A percentile compares a stretch with the other conserved stretches of the same genome.
These are phyloP conservation scores for Xylaria sp. DNA, from an alignment of 2,329 filamentous ascomycete species.

Conservation along the genomic window DNA sequence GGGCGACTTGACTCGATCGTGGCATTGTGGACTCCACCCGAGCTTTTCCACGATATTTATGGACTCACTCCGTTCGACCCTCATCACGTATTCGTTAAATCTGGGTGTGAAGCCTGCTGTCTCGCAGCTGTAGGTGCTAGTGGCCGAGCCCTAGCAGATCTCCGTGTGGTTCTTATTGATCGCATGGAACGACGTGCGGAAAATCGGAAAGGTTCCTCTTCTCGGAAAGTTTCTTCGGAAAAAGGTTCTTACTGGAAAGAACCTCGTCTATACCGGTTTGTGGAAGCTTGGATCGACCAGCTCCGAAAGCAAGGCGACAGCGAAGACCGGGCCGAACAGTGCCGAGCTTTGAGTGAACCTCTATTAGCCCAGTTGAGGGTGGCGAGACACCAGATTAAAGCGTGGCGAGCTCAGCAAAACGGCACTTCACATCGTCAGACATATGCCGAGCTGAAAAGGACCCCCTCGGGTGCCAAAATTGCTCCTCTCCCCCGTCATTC, in stretches of 20 bases:
- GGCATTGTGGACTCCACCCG: slow-evolving; percentile 55
- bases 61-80: slow-evolving; percentile 47
- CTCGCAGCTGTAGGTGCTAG: slow-evolving; percentile 61
- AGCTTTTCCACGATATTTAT: slow-evolving; percentile 53
- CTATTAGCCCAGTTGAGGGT: slow-evolving; percentile 41
- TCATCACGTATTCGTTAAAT: slow-evolving; percentile 48
- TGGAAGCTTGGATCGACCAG: slow-evolving; percentile 59
- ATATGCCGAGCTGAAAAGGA: slow-evolving; percentile 41
- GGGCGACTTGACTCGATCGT: slow-evolving; percentile 50
- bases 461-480: slow-evolving; percentile 25
- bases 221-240: too few relatives aligned
- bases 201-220: not conserved
- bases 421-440: slow-evolving; percentile 18
- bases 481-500: slow-evolving; percentile 28
- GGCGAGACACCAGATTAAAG: slow-evolving; percentile 36
- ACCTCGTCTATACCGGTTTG: slow-evolving; percentile 54
- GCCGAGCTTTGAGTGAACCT: slow-evolving; percentile 40
- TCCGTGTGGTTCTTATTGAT: slow-evolving; percentile 58
- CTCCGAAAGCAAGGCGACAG: slow-evolving; percentile 39
- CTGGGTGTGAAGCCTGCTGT: slow-evolving; percentile 65
- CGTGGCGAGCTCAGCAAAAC: slow-evolving; percentile 39
- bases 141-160: slow-evolving; percentile 55
- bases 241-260: slow-evolving; percentile 5
- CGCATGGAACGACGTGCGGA: slow-evolving; percentile 47
- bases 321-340: slow-evolving; percentile 38